A percentile compares a stretch with the other conserved stretches of the same genome.
These are phyloP conservation scores for Penicillium lividum DNA, from an alignment of 495 filamentous ascomycete genomes.

Conservation along the genomic window DNA sequence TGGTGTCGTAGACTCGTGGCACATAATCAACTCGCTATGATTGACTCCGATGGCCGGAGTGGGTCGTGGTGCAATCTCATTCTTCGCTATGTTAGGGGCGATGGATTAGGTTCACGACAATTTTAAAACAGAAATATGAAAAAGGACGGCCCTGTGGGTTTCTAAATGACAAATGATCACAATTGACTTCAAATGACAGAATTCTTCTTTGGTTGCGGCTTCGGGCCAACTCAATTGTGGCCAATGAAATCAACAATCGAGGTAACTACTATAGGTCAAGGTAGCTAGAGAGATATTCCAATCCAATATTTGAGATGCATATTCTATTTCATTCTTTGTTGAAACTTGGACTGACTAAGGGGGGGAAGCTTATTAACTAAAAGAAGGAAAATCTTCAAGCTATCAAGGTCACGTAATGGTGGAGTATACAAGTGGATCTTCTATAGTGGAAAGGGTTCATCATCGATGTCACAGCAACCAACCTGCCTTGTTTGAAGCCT, in stretches of 20 bases:
- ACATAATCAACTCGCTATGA: neutral
- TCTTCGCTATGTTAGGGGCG: neutral
- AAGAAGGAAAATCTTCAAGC: neutral
- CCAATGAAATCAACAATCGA: too few species aligned
- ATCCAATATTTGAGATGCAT: too few species aligned
- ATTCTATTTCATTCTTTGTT: neutral
- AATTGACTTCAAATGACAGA: neutral
- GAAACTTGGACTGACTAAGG: neutral
- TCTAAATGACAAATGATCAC: neutral
- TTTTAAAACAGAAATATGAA: neutral
- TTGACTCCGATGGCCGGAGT: slow-evolving; percentile 21
- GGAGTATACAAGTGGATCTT: slow-evolving; percentile 18
- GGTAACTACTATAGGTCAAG: too few species aligned
- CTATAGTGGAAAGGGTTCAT: slow-evolving; percentile 7
- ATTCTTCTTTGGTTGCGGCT: too few species aligned
- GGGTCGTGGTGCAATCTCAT: slow-evolving; percentile 12
- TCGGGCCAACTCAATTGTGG: too few species aligned
- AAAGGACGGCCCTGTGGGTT: too few species aligned
- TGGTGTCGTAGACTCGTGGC: too few species aligned
- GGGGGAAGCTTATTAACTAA: neutral
- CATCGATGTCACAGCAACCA: slow-evolving; percentile 21
- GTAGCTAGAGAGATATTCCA: too few species aligned
- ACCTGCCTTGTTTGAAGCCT: slow-evolving; percentile 22
- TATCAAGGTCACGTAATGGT: slow-evolving; percentile 1
- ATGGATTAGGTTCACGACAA: neutral